Conservation (phyloP, 2,329 filamentous ascomycete species). For the Ascochyta pisi region DNA sequence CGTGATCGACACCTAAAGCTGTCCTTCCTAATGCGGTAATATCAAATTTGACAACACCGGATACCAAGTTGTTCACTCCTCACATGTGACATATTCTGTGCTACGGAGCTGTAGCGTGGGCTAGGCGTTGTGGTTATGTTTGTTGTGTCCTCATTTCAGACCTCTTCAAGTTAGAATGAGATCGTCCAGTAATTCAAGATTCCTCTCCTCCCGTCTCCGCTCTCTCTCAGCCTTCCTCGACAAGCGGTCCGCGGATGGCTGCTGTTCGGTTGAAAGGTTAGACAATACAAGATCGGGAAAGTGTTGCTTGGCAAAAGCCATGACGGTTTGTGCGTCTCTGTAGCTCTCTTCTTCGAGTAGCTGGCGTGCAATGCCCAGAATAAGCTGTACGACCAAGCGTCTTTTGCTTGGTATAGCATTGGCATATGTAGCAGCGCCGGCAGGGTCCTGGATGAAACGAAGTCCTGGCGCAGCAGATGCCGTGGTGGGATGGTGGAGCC, state of each 20-base stretch:
- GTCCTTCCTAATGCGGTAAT: too few relatives aligned
- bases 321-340: constrained; percentile 36
- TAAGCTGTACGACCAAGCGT: constrained; percentile 40
- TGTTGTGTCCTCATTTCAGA: not conserved
- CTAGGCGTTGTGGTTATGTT: not conserved
- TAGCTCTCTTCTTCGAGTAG: constrained; percentile 38
- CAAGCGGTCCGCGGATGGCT: not conserved
- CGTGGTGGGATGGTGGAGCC: constrained; percentile 38
- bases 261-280: constrained; percentile 10
- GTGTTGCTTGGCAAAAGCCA: constrained; percentile 40
- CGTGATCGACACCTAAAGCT: too few relatives aligned
- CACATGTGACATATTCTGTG: not conserved
- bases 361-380: constrained; percentile 39
- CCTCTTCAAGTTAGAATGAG: constrained; percentile 24
- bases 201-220: constrained; percentile 24
- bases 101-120: not conserved
- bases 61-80: not conserved
- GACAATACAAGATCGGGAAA: constrained; percentile 42
- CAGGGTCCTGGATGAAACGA: constrained; percentile 31
- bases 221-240: constrained; percentile 7
- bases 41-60: not conserved
- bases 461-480: constrained; percentile 30
- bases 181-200: constrained; percentile 36
- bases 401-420: constrained; percentile 15
- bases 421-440: constrained; percentile 24